These are phyloP conservation scores for Fusarium verticillioides DNA, from an alignment of 2,329 filamentous ascomycete genomes.

Conservation along the genomic window DNA sequence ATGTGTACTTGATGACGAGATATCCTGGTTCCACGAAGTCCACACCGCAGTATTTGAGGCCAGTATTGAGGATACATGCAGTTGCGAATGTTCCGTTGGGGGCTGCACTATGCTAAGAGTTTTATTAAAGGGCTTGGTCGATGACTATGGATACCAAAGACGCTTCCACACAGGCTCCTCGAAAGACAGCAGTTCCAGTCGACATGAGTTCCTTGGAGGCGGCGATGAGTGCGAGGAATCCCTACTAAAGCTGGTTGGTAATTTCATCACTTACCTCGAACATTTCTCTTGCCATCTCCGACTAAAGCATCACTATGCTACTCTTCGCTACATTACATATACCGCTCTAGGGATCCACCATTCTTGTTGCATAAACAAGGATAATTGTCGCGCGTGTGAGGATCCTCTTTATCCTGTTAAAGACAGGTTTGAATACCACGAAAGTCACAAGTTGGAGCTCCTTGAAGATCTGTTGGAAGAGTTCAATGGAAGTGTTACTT, in stretches of 20 bases:
- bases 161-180: too few relatives aligned
- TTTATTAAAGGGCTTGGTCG: too few relatives aligned
- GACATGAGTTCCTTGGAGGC: too few relatives aligned
- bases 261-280: fast-evolving
- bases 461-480: not conserved
- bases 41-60: not conserved
- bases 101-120: too few relatives aligned
- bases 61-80: fast-evolving
- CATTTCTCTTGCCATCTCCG: not conserved
- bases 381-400: fast-evolving
- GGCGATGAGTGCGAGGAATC: fast-evolving
- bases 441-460: fast-evolving
- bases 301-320: not conserved
- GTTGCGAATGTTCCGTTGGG: fast-evolving
- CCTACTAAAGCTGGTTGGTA: fast-evolving
- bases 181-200: not conserved
- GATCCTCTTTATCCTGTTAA: fast-evolving
- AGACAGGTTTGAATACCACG: not conserved
- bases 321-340: not conserved
- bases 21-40: not conserved
- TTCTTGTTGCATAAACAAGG: not conserved
- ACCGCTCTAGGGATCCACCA: fast-evolving
- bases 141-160: too few relatives aligned
- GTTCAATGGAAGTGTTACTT: fast-evolving
- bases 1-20: fast-evolving